phyloP scores from a whole-genome alignment of 176 grass and related monocot species.

The Hsuehochloa calcarea region DNA sequence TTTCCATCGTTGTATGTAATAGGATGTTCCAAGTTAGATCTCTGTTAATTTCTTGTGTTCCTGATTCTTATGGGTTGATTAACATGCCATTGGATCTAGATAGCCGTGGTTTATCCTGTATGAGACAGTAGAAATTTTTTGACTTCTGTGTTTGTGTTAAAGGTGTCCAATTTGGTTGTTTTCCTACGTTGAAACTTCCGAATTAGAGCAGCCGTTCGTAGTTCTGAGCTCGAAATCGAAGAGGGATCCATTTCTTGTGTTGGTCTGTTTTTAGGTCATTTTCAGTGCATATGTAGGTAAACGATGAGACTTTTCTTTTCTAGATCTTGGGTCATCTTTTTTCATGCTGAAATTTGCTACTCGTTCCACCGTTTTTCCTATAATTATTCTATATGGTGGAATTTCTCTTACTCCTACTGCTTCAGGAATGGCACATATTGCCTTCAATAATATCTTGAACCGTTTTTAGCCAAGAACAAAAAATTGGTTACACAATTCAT shows the following conservation, averaged over 20 bases:
- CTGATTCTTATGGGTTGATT: neutral
- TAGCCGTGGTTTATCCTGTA: neutral
- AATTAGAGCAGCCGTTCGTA: neutral
- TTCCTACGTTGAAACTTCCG: slow-evolving; percentile 19
- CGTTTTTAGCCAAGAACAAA: neutral
- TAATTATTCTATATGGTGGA: neutral
- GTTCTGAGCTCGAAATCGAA: neutral
- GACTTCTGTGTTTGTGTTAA: neutral
- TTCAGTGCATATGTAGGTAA: neutral
- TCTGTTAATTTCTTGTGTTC: slow-evolving; percentile 16
- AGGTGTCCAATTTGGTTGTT: neutral
- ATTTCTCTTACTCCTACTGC: neutral
- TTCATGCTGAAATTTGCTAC: neutral
- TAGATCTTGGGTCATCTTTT: slow-evolving; percentile 25
- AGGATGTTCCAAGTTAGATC: slow-evolving; percentile 11
- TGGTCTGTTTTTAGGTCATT: neutral
- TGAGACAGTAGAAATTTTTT: neutral
- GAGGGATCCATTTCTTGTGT: slow-evolving; percentile 6
- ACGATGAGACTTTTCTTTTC: neutral
- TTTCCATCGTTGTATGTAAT: neutral
- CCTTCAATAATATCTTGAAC: neutral
- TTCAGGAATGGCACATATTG: neutral
- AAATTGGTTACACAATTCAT: neutral
- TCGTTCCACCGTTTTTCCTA: neutral
- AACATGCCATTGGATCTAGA: slow-evolving; percentile 22